Evolutionary conservation across 768 basidiomycete species (phyloP), one percentile per base, ranked within the genome.

Genomic region (Sistotremastrum suecicum): DNA sequence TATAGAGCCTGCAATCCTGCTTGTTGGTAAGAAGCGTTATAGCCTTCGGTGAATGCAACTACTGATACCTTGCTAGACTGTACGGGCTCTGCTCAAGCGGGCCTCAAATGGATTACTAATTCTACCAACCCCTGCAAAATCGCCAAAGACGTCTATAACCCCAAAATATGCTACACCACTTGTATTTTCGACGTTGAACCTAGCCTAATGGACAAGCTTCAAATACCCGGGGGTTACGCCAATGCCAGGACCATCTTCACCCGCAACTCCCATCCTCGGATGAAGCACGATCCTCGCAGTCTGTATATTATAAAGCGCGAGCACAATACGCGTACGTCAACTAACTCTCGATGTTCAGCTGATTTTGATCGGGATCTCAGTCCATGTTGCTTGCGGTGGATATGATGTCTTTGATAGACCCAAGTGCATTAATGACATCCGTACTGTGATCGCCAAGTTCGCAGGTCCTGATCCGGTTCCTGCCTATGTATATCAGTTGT

Each of bases 81-180:
- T 43, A 60, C 61, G 1, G 63, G 63, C 1, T 47, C 56, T 11
- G 48, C 57, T 4, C 51, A 54, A 28, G 54, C 54, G 10, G 61
- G 60, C 20, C n/a, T 54, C 0, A 59, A 55, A 35, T 60, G 57
- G 57, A 48, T 65, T 20, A 2, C 9, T 4, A 29, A 37, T 10
- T 37, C 11, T n/a, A 48, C 30, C 9, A 20, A 20, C 20, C 20
- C 39, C 11, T 33, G 51, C n/a, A 41, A 29, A 30, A 41, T 46
- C 32, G 31, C 50, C 40, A 54, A 48, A 42, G 34, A 49, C 12
- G 45, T 51, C 1, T 59, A 59, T 46, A 50, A 61, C 48, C 59
- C 57, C 33, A 54, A 58, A 40, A 48, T 57, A 46, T 50, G 47
- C 2, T 58, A 58, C 37, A 44, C 51, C 4, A 49, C 55, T 7